phyloP scores from a whole-genome alignment of 371 early-diverging fungal genomes.

The Actinomucor elegans region DNA sequence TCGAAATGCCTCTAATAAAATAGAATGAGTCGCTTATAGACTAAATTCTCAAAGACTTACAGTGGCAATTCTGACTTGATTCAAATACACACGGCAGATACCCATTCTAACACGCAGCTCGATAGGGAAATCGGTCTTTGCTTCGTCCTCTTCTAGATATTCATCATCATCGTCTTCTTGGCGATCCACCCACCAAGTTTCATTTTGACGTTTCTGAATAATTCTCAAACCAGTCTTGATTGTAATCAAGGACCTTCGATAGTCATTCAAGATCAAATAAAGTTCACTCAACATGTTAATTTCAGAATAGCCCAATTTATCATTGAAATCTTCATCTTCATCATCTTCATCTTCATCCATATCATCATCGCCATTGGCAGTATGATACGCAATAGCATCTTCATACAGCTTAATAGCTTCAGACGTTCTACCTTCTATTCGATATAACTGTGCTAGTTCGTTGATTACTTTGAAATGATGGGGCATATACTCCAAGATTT shows the following conservation, averaged over 20 bases:
- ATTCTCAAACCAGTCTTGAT: constrained; percentile 73
- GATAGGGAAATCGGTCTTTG: constrained; percentile 61
- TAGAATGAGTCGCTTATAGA: not conserved
- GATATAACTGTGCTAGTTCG: constrained; percentile 53
- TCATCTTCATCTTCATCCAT: constrained; percentile 27
- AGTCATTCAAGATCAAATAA: constrained; percentile 76
- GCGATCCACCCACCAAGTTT: constrained; percentile 57
- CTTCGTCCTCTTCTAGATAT: constrained; percentile 40
- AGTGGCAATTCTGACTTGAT: constrained; percentile 65
- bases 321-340: constrained; percentile 31
- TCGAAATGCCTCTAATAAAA: constrained; percentile 64
- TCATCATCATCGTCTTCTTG: constrained; percentile 61
- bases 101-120: constrained; percentile 87
- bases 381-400: constrained; percentile 43
- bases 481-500: constrained; percentile 49
- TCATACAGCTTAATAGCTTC: constrained; percentile 60
- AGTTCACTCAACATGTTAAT: constrained; percentile 84
- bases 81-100: constrained; percentile 75
- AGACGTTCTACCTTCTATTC: constrained; percentile 42
- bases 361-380: constrained; percentile 21
- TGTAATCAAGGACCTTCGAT: constrained; percentile 64
- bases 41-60: constrained; percentile 36
- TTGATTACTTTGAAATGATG: constrained; percentile 59
- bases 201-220: constrained; percentile 67
- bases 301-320: constrained; percentile 72